These are phyloP conservation scores for Myxozyma nipponensis DNA, from an alignment of 805 yeast species.

Conservation along the genomic window DNA sequence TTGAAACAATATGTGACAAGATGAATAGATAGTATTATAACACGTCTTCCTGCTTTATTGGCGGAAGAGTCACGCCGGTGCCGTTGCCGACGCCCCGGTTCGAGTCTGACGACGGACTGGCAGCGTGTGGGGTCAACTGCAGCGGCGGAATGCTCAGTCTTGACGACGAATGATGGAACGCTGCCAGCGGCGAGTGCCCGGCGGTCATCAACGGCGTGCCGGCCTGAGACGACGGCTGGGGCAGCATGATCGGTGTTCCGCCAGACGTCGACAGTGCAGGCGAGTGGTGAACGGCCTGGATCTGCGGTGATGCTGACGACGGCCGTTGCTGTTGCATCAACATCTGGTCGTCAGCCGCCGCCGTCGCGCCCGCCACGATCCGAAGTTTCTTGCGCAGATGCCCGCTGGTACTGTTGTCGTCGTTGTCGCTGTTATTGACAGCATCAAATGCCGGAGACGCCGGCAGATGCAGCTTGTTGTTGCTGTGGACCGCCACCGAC, in stretches of 20 bases:
- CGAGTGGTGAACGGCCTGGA: too few relatives aligned
- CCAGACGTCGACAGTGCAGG: not conserved
- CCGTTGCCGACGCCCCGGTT: not conserved
- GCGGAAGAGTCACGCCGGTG: not conserved
- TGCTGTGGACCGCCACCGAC: slow-evolving; percentile 2
- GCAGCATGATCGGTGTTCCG: not conserved
- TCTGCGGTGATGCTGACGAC: too few relatives aligned
- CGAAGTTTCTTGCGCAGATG: slow-evolving; percentile 25
- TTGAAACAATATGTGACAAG: too few relatives aligned
- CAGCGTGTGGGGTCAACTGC: not conserved
- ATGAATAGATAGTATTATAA: too few relatives aligned
- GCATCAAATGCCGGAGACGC: slow-evolving; percentile 23
- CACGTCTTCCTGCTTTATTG: not conserved
- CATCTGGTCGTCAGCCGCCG: not conserved
- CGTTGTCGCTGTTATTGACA: slow-evolving; percentile 1
- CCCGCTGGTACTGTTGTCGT: too few relatives aligned
- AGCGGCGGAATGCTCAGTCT: too few relatives aligned
- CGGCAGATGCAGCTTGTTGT: slow-evolving; percentile 13
- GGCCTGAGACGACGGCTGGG: not conserved
- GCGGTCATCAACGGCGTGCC: not conserved
- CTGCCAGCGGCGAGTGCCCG: not conserved
- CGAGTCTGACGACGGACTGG: too few relatives aligned
- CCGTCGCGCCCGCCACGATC: not conserved
- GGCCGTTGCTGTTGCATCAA: too few relatives aligned
- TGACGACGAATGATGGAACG: not conserved